Conservation (phyloP, 1,284 basidiomycete species). For the Fomes fomentarius region DNA sequence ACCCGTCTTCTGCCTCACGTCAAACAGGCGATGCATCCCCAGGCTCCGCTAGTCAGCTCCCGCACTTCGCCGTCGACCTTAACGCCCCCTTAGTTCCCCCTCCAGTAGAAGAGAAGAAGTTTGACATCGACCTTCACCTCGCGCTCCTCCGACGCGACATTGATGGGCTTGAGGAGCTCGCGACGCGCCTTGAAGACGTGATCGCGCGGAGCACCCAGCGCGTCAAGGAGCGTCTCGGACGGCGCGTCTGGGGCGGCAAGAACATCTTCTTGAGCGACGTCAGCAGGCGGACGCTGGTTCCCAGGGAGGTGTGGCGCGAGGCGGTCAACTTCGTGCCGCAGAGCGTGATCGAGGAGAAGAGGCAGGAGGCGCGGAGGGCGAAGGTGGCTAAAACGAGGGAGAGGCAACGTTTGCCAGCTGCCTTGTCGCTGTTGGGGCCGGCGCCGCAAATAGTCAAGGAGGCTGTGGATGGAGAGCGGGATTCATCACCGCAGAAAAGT, state of each 20-base stretch:
- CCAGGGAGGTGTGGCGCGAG: constrained; percentile 40
- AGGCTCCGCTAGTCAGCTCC: not conserved
- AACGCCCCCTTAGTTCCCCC: constrained; percentile 26
- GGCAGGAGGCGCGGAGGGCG: not conserved
- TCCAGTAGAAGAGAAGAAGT: constrained; percentile 34
- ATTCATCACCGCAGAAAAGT: not conserved
- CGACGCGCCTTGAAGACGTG: constrained; percentile 43
- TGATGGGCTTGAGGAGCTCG: constrained; percentile 48
- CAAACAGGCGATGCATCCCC: not conserved
- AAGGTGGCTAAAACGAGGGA: not conserved
- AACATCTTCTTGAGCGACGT: constrained; percentile 52
- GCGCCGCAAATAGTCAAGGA: not conserved
- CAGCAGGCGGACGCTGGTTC: constrained; percentile 34
- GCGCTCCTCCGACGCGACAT: constrained; percentile 56
- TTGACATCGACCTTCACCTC: constrained; percentile 61
- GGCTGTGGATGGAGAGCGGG: not conserved
- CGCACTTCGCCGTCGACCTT: constrained; percentile 36
- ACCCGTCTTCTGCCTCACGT: constrained; percentile 22
- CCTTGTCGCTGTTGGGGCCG: not conserved
- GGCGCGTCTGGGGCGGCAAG: constrained; percentile 66
- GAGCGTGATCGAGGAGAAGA: constrained; percentile 6
- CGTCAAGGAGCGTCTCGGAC: constrained; percentile 67
- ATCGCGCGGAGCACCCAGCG: constrained; percentile 58
- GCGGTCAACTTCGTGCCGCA: constrained; percentile 33
- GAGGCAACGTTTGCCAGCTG: not conserved